Evolutionary conservation across 192 early-diverging fungal species (phyloP), one percentile per base, ranked within the genome.

Genomic region (Thamnidium elegans): DNA sequence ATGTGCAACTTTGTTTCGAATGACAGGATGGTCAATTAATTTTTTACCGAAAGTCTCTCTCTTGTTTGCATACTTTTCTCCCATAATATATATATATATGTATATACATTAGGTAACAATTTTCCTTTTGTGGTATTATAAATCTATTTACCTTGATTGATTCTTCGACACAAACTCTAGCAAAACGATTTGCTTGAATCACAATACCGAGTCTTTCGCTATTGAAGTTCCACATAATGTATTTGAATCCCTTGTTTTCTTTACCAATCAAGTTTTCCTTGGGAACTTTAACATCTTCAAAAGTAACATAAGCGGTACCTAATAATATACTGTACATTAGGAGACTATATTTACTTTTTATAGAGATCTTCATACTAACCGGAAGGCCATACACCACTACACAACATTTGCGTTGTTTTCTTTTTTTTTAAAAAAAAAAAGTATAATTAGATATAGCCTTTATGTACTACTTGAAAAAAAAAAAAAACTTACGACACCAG

Each of bases 111-210:
- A n/a, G n/a, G n/a, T n/a, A n/a, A n/a, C n/a, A n/a, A n/a, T n/a
- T n/a, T n/a, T n/a, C n/a, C n/a, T n/a, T n/a, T n/a, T n/a, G n/a
- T n/a, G n/a, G n/a, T n/a, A n/a, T n/a, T n/a, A n/a, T n/a, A n/a
- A 26, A 50, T 48, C 9, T n/a, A 10, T 2, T 23, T 74, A 79
- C 54, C 30, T 89, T 89, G 66, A 92, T 65, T 7, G 86, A 69
- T 63, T 94, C 92, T 73, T 92, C 90, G 53, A 86, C 81, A 65
- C 92, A 94, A 15, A 94, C 92, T 68, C 92, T 87, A n/a, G 92
- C 84, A 55, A 94, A 89, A 23, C 92, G 86, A 54, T 75, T 94
- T 11, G 91, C 89, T 75, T 94, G 90, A 66, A 93, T 89, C 45
- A 84, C 83, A 62, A 92, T 90, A 44, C 91, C 91, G 80, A 91